These are phyloP conservation scores for Dothideomycetes sp. DNA, from an alignment of 2,329 filamentous ascomycete genomes.

Conservation along the genomic window DNA sequence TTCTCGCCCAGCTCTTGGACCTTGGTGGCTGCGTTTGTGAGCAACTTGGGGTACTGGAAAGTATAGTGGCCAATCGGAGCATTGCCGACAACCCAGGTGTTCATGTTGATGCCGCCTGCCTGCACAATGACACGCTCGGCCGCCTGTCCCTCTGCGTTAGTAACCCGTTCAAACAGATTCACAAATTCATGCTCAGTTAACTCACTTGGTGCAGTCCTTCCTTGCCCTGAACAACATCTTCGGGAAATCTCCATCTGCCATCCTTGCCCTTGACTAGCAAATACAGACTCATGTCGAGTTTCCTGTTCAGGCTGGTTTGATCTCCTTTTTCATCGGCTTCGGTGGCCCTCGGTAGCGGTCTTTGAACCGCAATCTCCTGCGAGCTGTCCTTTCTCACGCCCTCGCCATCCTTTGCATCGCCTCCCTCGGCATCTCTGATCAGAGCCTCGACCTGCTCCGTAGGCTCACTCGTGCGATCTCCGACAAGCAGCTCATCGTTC, in stretches of 20 bases:
- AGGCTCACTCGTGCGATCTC: constrained; percentile 55
- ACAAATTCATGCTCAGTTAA: no score
- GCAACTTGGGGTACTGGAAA: constrained; percentile 37
- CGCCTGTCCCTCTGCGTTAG: constrained; percentile 45
- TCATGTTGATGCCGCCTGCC: constrained; percentile 87
- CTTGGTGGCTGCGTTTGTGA: constrained; percentile 17
- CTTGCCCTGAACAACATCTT: constrained; percentile 53
- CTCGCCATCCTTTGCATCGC: constrained; percentile 12
- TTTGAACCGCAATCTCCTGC: constrained; percentile 41
- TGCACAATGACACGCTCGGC: constrained; percentile 68
- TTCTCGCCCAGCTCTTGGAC: constrained; percentile 55
- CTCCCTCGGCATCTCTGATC: constrained; percentile 60
- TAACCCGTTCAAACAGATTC: background rate
- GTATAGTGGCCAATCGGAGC: constrained; percentile 76
- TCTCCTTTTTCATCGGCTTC: constrained; percentile 72
- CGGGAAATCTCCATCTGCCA: constrained; percentile 73
- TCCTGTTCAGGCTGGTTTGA: constrained; percentile 64
- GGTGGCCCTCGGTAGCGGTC: constrained; percentile 58
- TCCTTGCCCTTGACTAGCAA: constrained; percentile 66
- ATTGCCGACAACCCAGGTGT: constrained; percentile 93
- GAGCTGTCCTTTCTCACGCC: constrained; percentile 8
- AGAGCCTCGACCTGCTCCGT: constrained; percentile 56
- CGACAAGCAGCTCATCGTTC: constrained; percentile 83
- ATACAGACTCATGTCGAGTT: constrained; percentile 75
- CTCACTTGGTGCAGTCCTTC: constrained; percentile 78